Base-by-base conservation (phyloP, 257 asterid species). In the Ilex asprella region DNA sequence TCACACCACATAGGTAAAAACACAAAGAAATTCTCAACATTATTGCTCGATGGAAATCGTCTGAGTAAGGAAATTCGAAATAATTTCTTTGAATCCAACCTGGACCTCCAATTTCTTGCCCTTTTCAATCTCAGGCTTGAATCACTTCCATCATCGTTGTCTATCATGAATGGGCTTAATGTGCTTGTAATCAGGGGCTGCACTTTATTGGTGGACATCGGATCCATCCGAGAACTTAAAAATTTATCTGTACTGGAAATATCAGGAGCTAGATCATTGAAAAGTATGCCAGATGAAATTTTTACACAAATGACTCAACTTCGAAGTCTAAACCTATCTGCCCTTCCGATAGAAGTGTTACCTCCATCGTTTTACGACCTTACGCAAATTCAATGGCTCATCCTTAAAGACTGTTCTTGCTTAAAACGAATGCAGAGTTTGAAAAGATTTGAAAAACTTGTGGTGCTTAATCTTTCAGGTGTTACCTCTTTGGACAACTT, bases 381-480 rank as follows among this genome's bases (percentile, higher is more conserved):
- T 15, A 15, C 5, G 5, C 4, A 49, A 49, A 2, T 49, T 15
- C 54, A 12, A 3, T 49, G 54, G 54, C 54, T 49, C 54, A 49
- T 49, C 14, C 54, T 49, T 49, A 12, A 15, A 49, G 54, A 12
- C 4, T 49, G 54, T 15, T 12, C 14, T 49, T 12, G 16, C n/a
- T 49, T 49, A 15, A 49, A 49, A 15, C 11, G 10, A 49, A 15
- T 49, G 14, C 6, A 49, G 54, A 49, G 54, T 49, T 12, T 49
- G 54, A 11, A 12, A 15, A 49, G 54, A 49, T 15, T 49, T 12
- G 16, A 12, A 6, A 49, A 49, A 11, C 54, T 49, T 11, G 10
- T 15, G 54, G 54, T 49, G 54, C 14, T 72, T 39, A 67, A 72
- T 49, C 76, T 72, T 57, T 56, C 76, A 3, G 68, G 76, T 49